Percentiles rank a stretch among this genome's conserved stretches.
Evolutionary conservation across 2,329 filamentous ascomycete genomes (phyloP).

Genomic region (Aspergillus floridensis): DNA sequence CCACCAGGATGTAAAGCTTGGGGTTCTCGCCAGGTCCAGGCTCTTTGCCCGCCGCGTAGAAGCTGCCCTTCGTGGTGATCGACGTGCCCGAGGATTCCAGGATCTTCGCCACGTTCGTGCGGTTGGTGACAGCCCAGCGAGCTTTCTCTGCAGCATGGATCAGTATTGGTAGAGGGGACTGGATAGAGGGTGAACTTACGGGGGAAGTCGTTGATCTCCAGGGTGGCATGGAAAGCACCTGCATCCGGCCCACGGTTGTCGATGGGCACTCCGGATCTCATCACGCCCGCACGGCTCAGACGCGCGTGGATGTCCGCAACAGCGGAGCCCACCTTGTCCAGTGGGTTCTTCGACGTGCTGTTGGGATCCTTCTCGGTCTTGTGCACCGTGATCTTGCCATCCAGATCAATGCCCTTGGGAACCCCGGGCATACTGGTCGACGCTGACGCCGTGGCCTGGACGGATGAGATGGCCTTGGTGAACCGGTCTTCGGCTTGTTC

Average conservation of each 20-base stretch:
- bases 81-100: slow-evolving; percentile 90
- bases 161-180: slow-evolving; percentile 8
- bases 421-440: slow-evolving; percentile 40
- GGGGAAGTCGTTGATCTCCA: slow-evolving; percentile 99
- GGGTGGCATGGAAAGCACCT: slow-evolving; percentile 90
- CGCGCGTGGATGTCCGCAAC: slow-evolving; percentile 88
- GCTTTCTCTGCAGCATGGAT: slow-evolving; percentile 66
- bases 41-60: slow-evolving; percentile 78
- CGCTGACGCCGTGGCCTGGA: slow-evolving; percentile 60
- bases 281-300: slow-evolving; percentile 81
- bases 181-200: slow-evolving; percentile 47
- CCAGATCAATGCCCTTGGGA: slow-evolving; percentile 59
- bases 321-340: slow-evolving; percentile 86
- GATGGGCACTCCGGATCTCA: slow-evolving; percentile 88
- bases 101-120: slow-evolving; percentile 97
- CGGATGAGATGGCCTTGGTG: slow-evolving; percentile 61
- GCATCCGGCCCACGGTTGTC: slow-evolving; percentile 98
- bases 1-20: slow-evolving; percentile 97
- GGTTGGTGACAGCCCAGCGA: slow-evolving; percentile 96
- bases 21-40: slow-evolving; percentile 72
- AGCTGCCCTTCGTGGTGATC: slow-evolving; percentile 95
- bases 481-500: slow-evolving; percentile 60
- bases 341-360: slow-evolving; percentile 57
- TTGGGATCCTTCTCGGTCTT: slow-evolving; percentile 61
- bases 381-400: slow-evolving; percentile 70